phyloP scores from a whole-genome alignment of 23 red algal genomes.

The Gracilariopsis chorda region DNA sequence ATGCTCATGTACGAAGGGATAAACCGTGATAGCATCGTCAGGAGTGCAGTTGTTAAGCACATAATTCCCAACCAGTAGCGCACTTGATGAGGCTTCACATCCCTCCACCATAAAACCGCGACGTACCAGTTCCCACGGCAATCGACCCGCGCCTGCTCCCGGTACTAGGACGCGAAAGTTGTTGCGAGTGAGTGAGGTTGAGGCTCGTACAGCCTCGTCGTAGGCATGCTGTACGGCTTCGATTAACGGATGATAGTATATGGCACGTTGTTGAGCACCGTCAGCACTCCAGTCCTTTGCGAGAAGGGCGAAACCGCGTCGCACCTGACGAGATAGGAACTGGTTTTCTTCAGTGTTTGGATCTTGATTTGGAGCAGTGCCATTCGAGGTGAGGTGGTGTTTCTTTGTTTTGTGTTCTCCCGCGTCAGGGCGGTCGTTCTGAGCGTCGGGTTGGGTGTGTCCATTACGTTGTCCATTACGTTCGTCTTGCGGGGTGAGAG shows the following conservation, averaged over 20 bases:
- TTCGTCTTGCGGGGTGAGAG: background rate
- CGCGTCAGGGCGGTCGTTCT: background rate
- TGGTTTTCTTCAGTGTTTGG: conserved; percentile 4
- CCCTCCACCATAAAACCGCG: conserved; percentile 79
- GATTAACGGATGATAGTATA: conserved; percentile 53
- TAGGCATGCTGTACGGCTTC: conserved; percentile 64
- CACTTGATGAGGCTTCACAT: conserved; percentile 55
- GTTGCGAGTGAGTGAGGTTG: conserved; percentile 10
- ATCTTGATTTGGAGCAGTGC: background rate
- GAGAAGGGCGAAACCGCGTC: conserved; percentile 53
- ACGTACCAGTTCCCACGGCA: conserved; percentile 81
- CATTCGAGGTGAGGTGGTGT: background rate
- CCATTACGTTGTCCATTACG: background rate
- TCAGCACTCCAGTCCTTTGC: conserved; percentile 67
- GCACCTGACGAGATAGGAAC: conserved; percentile 6
- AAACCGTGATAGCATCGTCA: conserved; percentile 25
- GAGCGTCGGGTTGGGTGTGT: background rate
- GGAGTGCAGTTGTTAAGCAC: conserved; percentile 38
- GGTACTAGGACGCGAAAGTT: conserved; percentile 85
- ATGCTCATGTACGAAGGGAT: conserved; percentile 79
- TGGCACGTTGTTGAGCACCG: conserved; percentile 33
- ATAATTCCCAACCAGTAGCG: conserved; percentile 70
- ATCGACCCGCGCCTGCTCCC: conserved; percentile 64
- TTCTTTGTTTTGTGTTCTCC: background rate
- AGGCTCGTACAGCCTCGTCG: conserved; percentile 30